Evolutionary conservation across 2,329 filamentous ascomycete genomes (phyloP).

Genomic region (Pseudogymnoascus sp.): DNA sequence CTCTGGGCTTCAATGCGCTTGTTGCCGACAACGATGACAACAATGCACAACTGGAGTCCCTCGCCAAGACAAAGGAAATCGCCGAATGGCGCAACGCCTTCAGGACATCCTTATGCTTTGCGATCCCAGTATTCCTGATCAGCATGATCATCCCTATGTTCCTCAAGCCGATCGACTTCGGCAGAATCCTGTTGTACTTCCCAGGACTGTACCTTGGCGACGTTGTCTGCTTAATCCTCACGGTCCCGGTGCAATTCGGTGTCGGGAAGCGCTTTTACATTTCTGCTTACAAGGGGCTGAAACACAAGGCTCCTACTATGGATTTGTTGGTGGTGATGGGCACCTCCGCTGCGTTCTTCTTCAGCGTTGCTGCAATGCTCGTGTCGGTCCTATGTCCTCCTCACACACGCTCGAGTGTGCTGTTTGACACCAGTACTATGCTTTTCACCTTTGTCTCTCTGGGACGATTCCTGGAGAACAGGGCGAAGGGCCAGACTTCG

Average conservation of each 20-base stretch:
- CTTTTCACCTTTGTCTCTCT: constrained; percentile 91
- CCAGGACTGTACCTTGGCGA: constrained; percentile 84
- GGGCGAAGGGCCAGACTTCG: constrained; percentile 92
- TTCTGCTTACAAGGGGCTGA: constrained; percentile 87
- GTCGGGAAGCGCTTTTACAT: constrained; percentile 90
- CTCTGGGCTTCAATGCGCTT: constrained; percentile 77
- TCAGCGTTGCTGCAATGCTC: constrained; percentile 79
- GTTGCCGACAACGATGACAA: constrained; percentile 90
- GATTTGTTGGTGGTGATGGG: constrained; percentile 91
- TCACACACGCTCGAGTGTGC: constrained; percentile 72
- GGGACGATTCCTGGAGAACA: constrained; percentile 85
- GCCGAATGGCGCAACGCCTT: constrained; percentile 85
- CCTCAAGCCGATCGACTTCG: constrained; percentile 67
- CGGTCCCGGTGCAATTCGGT: constrained; percentile 91
- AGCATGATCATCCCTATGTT: constrained; percentile 94
- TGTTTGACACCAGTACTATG: constrained; percentile 98
- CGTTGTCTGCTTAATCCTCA: constrained; percentile 71
- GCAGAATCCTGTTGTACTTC: constrained; percentile 51
- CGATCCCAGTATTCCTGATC: constrained; percentile 81
- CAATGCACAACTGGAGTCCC: constrained; percentile 88
- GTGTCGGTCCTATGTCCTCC: constrained; percentile 69
- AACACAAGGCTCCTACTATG: constrained; percentile 91
- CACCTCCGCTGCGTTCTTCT: constrained; percentile 93
- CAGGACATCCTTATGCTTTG: constrained; percentile 66
- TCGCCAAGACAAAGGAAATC: constrained; percentile 94